phyloP scores from a whole-genome alignment of 352 stramenopile genomes.

The Pythium inflatum region DNA sequence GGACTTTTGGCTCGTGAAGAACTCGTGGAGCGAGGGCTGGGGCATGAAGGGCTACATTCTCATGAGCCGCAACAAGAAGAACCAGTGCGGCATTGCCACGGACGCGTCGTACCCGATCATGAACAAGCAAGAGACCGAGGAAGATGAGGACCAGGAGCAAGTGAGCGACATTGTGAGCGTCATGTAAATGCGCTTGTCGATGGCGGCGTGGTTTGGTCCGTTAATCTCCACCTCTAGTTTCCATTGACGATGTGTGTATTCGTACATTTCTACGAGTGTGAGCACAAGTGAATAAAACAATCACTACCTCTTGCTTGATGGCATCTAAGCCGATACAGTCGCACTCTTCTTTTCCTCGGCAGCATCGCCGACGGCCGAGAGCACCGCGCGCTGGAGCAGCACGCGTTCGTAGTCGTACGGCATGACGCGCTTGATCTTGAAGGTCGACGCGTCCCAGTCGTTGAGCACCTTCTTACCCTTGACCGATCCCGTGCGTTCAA shows the following conservation, averaged over 20 bases:
- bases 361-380: conserved; percentile 26
- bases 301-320: no score
- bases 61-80: conserved; percentile 77
- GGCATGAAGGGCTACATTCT: conserved; percentile 90
- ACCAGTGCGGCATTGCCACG: conserved; percentile 95
- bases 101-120: conserved; percentile 79
- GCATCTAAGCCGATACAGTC: neutral
- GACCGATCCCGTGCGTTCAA: conserved; percentile 85
- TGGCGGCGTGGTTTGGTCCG: no score
- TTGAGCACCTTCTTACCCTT: conserved; percentile 89
- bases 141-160: conserved; percentile 79
- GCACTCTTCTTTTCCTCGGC: conserved; percentile 20
- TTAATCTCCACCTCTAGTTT: no score
- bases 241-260: no score
- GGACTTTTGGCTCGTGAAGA: conserved; percentile 95
- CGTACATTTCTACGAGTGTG: no score
- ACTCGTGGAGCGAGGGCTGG: conserved; percentile 92
- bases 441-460: conserved; percentile 83
- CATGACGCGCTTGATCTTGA: conserved; percentile 69
- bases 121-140: no score
- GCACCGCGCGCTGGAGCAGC: conserved; percentile 46
- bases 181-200: no score
- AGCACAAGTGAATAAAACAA: no score
- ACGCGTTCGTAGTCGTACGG: conserved; percentile 71
- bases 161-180: no score